Evolutionary conservation across 148 eudicot genomes (phyloP).

Genomic region (Persicaria tinctoria): DNA sequence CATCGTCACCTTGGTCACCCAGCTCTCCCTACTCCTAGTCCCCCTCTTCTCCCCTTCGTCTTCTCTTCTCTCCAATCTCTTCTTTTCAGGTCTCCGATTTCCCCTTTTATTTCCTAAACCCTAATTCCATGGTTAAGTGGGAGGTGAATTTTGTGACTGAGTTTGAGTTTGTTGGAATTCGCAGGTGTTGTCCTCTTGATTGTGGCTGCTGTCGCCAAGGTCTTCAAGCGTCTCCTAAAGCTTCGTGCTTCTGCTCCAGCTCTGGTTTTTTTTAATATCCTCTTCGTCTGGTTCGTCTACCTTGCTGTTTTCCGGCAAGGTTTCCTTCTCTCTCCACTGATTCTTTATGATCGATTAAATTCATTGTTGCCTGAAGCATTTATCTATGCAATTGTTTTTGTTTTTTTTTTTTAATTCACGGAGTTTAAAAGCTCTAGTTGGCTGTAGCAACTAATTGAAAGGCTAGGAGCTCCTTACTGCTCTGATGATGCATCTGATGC

Average conservation of each 20-base stretch:
- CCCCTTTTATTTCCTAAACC: not conserved
- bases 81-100: constrained; percentile 42
- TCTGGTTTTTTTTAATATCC: constrained; percentile 45
- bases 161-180: constrained; percentile 1
- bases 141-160: not conserved
- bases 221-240: constrained; percentile 31
- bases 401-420: not conserved
- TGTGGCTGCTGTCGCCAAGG: constrained; percentile 30
- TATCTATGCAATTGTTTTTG: not conserved
- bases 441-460: not conserved
- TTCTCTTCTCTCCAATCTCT: constrained; percentile 32
- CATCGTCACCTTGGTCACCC: constrained; percentile 29
- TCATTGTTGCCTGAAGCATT: not conserved
- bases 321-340: constrained; percentile 12
- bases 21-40: constrained; percentile 34
- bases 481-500: not conserved
- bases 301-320: constrained; percentile 41
- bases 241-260: constrained; percentile 72
- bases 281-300: constrained; percentile 53
- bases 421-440: not conserved
- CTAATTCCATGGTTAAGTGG: not conserved
- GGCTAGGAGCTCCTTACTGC: not conserved
- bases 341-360: not conserved
- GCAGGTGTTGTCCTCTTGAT: constrained; percentile 37
- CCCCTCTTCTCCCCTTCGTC: constrained; percentile 29